These are phyloP conservation scores for Heliocybe sulcata DNA, from an alignment of 1,284 basidiomycete genomes.

Conservation along the genomic window DNA sequence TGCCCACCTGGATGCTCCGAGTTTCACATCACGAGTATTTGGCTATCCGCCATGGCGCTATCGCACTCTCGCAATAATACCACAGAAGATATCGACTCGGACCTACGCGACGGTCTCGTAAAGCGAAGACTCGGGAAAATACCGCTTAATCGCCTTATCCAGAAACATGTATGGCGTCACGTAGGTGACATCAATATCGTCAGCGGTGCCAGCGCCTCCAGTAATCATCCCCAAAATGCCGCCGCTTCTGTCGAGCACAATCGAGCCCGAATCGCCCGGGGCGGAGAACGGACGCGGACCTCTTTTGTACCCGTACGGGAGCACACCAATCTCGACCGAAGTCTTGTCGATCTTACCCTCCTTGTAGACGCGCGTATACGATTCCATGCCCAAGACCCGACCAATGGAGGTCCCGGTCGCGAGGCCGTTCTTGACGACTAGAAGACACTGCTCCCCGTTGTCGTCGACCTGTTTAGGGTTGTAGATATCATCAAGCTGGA, in stretches of 20 bases:
- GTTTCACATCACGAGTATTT: no score
- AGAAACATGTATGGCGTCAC: conserved; percentile 20
- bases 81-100: no score
- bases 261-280: conserved; percentile 9
- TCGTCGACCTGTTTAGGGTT: conserved; percentile 16
- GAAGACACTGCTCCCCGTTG: conserved; percentile 14
- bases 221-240: conserved; percentile 20
- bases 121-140: conserved; percentile 16
- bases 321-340: conserved; percentile 16
- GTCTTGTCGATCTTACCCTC: conserved; percentile 9
- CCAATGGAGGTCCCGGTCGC: conserved; percentile 22
- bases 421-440: conserved; percentile 21
- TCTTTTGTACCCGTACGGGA: conserved; percentile 13
- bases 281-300: conserved; percentile 15
- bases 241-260: conserved; percentile 17
- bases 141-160: conserved; percentile 16
- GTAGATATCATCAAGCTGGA: conserved; percentile 15
- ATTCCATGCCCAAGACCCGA: conserved; percentile 19
- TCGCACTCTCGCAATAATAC: no score
- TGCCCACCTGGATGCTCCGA: no score
- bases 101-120: conserved; percentile 10
- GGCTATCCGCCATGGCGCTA: no score
- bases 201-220: conserved; percentile 14
- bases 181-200: conserved; percentile 17
- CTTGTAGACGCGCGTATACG: conserved; percentile 16